phyloP scores from a whole-genome alignment of 345 rosid genomes.

The Eucalyptus curtisii region DNA sequence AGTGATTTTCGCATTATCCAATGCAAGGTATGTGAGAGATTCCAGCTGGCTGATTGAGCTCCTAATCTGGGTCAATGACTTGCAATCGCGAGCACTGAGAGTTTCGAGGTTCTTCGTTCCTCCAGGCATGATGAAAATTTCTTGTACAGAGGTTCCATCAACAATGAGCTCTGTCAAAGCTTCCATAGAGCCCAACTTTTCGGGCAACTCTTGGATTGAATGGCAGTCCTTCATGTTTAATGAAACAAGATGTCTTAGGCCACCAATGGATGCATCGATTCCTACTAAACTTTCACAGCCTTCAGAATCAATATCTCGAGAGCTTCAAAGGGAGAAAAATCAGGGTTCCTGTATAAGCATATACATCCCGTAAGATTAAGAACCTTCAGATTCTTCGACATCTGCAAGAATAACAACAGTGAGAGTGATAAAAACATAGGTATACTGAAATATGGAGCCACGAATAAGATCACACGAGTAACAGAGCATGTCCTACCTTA shows the following conservation, averaged over 20 bases:
- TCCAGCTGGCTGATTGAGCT: slow-evolving; percentile 3
- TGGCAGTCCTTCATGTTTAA: slow-evolving; percentile 4
- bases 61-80: neutral
- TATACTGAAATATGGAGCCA: neutral
- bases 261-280: slow-evolving; percentile 4
- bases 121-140: neutral
- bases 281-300: slow-evolving; percentile 2
- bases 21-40: neutral
- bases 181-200: neutral
- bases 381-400: slow-evolving; percentile 4
- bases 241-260: neutral
- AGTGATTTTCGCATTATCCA: neutral
- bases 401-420: neutral
- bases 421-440: neutral
- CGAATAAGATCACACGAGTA: neutral
- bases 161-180: slow-evolving; percentile 1
- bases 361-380: slow-evolving; percentile 1
- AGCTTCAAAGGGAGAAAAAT: neutral
- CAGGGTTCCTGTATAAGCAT: neutral
- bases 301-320: slow-evolving; percentile 2
- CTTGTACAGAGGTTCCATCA: slow-evolving; percentile 2
- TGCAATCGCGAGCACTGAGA: slow-evolving; percentile 4
- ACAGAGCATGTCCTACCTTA: neutral
- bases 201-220: neutral
- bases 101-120: neutral